phyloP scores from a whole-genome alignment of 495 filamentous ascomycete genomes.

The Penicillium lagena region DNA sequence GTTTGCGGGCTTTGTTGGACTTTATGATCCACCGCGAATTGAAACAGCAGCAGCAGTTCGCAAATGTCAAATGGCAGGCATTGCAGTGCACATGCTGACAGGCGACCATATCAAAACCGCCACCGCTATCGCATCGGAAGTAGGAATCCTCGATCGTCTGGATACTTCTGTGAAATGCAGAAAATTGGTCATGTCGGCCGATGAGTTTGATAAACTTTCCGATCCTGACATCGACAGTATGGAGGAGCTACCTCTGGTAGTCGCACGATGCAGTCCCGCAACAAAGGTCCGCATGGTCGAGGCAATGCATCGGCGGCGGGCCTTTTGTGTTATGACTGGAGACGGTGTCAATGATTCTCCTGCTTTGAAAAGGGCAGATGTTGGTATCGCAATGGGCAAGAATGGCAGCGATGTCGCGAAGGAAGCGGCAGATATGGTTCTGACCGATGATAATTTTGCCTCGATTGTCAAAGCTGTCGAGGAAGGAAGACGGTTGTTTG shows the following conservation, averaged over 20 bases:
- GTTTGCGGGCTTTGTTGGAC: slow-evolving; percentile 64
- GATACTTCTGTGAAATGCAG: slow-evolving; percentile 13
- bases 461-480: slow-evolving; percentile 60
- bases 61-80: slow-evolving; percentile 62
- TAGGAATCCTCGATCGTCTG: slow-evolving; percentile 61
- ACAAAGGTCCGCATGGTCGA: slow-evolving; percentile 67
- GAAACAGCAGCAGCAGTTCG: slow-evolving; percentile 61
- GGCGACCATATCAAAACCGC: slow-evolving; percentile 74
- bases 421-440: slow-evolving; percentile 66
- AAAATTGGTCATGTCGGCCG: slow-evolving; percentile 53
- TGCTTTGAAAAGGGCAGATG: slow-evolving; percentile 81
- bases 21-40: slow-evolving; percentile 68
- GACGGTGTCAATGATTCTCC: slow-evolving; percentile 92
- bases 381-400: slow-evolving; percentile 70
- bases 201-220: slow-evolving; percentile 54
- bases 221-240: slow-evolving; percentile 54
- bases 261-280: slow-evolving; percentile 59
- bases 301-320: slow-evolving; percentile 63
- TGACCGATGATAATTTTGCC: slow-evolving; percentile 71
- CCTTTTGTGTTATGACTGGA: slow-evolving; percentile 88
- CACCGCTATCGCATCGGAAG: slow-evolving; percentile 66
- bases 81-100: slow-evolving; percentile 76
- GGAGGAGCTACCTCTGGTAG: slow-evolving; percentile 54
- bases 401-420: slow-evolving; percentile 75
- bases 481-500: slow-evolving; percentile 59